A percentile compares a stretch with the other conserved stretches of the same genome.
These are phyloP conservation scores for Phlebiopsis gigantea DNA, from an alignment of 768 basidiomycete genomes.

Conservation along the genomic window DNA sequence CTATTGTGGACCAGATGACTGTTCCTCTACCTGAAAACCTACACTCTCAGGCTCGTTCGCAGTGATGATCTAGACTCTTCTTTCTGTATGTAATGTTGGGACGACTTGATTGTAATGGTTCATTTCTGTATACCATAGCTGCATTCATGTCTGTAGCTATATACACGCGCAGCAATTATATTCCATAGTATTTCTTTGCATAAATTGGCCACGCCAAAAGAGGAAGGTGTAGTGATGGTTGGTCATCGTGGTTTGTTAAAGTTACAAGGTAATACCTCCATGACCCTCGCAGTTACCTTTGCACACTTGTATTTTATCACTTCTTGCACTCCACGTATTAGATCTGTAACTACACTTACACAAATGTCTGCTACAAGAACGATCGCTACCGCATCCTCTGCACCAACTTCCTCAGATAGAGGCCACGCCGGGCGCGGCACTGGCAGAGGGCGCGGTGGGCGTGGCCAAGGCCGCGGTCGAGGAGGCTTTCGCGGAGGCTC, in stretches of 20 bases:
- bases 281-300: neutral
- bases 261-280: too few species aligned
- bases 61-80: neutral
- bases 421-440: neutral
- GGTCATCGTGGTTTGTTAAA: too few species aligned
- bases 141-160: neutral
- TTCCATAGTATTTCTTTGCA: too few species aligned
- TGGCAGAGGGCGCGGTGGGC: neutral
- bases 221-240: too few species aligned
- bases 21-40: conserved; percentile 21
- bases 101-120: neutral
- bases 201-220: too few species aligned
- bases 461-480: conserved; percentile 3
- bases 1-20: conserved; percentile 28
- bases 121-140: too few species aligned
- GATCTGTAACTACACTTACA: neutral
- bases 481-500: conserved; percentile 6
- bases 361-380: neutral
- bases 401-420: neutral
- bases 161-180: too few species aligned
- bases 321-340: neutral
- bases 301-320: neutral
- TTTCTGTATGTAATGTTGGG: neutral
- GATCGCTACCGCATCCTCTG: neutral
- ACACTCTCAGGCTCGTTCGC: neutral